Conservation (phyloP, 2,329 filamentous ascomycete species). For the Penicillium sp. region DNA sequence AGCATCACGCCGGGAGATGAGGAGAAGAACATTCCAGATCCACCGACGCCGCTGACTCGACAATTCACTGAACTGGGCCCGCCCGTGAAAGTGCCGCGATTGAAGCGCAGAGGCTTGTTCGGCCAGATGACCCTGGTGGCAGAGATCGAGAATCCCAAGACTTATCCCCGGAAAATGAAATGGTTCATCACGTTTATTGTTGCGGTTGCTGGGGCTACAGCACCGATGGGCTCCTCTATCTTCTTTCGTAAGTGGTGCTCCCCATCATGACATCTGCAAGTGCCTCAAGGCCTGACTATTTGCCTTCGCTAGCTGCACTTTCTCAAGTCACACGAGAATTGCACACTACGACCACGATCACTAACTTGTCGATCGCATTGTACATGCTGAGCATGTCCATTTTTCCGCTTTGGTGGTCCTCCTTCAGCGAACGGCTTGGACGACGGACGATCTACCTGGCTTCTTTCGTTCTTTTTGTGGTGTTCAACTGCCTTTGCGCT, state of each 20-base stretch:
- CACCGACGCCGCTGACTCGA: constrained; percentile 15
- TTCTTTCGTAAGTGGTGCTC: constrained; percentile 67
- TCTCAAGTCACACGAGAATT: constrained; percentile 65
- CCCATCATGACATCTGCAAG: not conserved
- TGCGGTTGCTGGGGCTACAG: constrained; percentile 73
- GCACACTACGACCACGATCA: constrained; percentile 63
- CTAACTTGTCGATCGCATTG: constrained; percentile 74
- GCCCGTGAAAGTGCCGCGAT: constrained; percentile 53
- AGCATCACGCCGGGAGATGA: constrained; percentile 23
- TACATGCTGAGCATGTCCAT: constrained; percentile 85
- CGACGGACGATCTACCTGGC: constrained; percentile 76
- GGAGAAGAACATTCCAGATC: constrained; percentile 21
- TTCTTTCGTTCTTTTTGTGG: constrained; percentile 70
- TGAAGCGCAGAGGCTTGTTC: constrained; percentile 70
- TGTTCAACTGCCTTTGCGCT: constrained; percentile 71
- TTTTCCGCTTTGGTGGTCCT: constrained; percentile 85
- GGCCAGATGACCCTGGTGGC: constrained; percentile 71
- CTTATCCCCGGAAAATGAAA: constrained; percentile 74
- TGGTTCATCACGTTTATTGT: constrained; percentile 82
- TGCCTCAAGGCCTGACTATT: not conserved
- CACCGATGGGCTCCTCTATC: constrained; percentile 81
- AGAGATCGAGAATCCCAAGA: constrained; percentile 74
- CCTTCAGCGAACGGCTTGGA: constrained; percentile 71
- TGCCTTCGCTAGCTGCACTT: constrained; percentile 62
- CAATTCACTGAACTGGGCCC: constrained; percentile 31